phyloP scores from a whole-genome alignment of 2,329 filamentous ascomycete species.

The Alternaria sp. region DNA sequence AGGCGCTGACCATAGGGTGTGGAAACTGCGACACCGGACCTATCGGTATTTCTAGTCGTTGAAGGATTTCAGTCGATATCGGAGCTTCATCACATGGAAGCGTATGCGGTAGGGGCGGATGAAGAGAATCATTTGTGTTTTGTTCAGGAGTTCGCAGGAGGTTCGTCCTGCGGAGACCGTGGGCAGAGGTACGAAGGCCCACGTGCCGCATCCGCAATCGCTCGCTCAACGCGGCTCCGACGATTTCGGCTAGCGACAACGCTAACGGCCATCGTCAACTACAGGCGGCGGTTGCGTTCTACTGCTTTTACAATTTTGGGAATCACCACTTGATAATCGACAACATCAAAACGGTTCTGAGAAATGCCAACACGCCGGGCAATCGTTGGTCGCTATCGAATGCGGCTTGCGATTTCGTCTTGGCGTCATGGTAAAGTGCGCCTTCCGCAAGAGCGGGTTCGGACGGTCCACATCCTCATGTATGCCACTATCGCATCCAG shows the following conservation, averaged over 20 bases:
- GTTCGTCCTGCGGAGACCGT: neutral
- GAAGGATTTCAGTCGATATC: neutral
- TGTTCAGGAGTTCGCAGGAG: neutral
- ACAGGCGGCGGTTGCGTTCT: neutral
- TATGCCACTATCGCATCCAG: neutral
- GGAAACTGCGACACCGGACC: neutral
- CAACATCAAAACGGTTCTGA: neutral
- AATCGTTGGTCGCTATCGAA: neutral
- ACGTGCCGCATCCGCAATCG: conserved; percentile 1
- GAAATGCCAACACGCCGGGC: neutral
- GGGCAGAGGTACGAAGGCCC: neutral
- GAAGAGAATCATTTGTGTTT: neutral
- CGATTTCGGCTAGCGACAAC: neutral
- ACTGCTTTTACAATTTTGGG: neutral
- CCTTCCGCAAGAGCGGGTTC: neutral
- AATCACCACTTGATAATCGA: neutral
- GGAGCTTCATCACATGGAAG: neutral
- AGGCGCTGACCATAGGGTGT: neutral
- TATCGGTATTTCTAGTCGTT: neutral
- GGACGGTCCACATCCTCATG: neutral
- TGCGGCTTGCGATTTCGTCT: neutral
- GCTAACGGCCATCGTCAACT: neutral
- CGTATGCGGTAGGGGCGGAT: neutral
- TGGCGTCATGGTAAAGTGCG: neutral
- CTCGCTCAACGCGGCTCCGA: neutral